Conservation (phyloP, 106 monocot genomes). For the Phalaenopsis aphrodite region DNA sequence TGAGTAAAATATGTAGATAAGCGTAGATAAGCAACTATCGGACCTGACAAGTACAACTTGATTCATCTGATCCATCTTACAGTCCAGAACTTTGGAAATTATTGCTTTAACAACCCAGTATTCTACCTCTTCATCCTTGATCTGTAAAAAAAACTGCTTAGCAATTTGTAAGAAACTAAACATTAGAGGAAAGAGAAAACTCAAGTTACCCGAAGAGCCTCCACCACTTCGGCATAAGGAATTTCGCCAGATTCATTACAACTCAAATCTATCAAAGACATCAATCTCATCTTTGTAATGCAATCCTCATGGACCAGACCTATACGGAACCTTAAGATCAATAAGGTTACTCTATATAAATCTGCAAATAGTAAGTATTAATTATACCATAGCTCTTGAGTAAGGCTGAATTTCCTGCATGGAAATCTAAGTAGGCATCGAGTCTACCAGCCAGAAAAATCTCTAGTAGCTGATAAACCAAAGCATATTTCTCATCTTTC, state of each 20-base stretch:
- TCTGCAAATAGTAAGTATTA: background rate
- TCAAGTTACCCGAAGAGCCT: constrained; percentile 52
- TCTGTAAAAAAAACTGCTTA: constrained; percentile 22
- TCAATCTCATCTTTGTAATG: constrained; percentile 79
- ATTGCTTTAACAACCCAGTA: constrained; percentile 92
- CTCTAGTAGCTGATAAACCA: constrained; percentile 65
- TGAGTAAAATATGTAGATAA: no score
- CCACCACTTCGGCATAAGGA: constrained; percentile 72
- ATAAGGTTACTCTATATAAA: background rate
- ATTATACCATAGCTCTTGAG: constrained; percentile 70
- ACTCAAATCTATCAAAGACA: constrained; percentile 74
- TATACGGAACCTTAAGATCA: constrained; percentile 12
- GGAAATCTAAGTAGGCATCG: constrained; percentile 74
- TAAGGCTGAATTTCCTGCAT: constrained; percentile 52
- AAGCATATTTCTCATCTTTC: constrained; percentile 65
- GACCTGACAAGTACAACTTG: constrained; percentile 79
- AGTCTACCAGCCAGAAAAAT: constrained; percentile 82
- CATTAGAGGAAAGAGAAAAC: background rate
- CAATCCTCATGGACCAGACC: constrained; percentile 91
- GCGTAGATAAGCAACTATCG: no score
- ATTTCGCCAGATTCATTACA: constrained; percentile 47
- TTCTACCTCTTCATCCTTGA: constrained; percentile 84
- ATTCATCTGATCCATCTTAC: constrained; percentile 95
- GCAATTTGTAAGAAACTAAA: background rate
- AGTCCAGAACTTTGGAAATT: constrained; percentile 62